Evolutionary conservation across 2,329 filamentous ascomycete genomes (phyloP).

Genomic region (Diaporthe sp.): DNA sequence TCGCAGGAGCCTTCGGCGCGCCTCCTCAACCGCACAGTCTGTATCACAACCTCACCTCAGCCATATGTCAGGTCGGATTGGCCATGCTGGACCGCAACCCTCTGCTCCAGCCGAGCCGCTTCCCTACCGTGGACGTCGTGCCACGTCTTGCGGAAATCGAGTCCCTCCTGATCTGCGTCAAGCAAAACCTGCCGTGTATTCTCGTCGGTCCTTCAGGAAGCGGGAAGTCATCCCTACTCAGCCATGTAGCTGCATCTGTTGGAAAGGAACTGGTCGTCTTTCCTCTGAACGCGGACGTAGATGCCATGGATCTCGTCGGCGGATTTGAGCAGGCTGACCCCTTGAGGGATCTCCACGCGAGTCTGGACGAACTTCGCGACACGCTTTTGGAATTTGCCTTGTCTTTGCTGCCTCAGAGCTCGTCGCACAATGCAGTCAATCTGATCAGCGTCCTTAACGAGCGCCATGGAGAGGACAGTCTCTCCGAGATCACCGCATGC

Average conservation of each 20-base stretch:
- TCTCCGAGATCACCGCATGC: conserved; percentile 53
- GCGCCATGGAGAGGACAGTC: conserved; percentile 54
- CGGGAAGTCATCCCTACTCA: conserved; percentile 86
- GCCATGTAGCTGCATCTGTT: conserved; percentile 82
- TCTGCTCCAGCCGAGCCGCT: conserved; percentile 62
- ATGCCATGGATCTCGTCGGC: conserved; percentile 96
- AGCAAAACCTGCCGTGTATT: conserved; percentile 89
- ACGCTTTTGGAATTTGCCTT: conserved; percentile 63
- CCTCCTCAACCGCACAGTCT: conserved; percentile 71
- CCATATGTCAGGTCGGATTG: conserved; percentile 83
- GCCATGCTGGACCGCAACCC: conserved; percentile 75
- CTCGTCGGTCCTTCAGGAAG: conserved; percentile 86
- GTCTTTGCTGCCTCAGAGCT: conserved; percentile 55
- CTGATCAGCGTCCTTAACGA: conserved; percentile 64
- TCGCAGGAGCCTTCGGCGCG: conserved; percentile 71
- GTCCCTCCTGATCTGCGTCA: conserved; percentile 87
- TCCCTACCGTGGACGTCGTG: conserved; percentile 64
- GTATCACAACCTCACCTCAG: conserved; percentile 76
- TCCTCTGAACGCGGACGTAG: conserved; percentile 92
- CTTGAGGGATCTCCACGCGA: conserved; percentile 76
- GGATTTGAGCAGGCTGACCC: conserved; percentile 96
- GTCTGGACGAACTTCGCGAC: conserved; percentile 57
- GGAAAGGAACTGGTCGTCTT: conserved; percentile 85
- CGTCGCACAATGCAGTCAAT: conserved; percentile 48
- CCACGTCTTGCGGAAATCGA: conserved; percentile 80